These are phyloP conservation scores for Fusarium sp. DNA, from an alignment of 2,329 filamentous ascomycete genomes.

Conservation along the genomic window DNA sequence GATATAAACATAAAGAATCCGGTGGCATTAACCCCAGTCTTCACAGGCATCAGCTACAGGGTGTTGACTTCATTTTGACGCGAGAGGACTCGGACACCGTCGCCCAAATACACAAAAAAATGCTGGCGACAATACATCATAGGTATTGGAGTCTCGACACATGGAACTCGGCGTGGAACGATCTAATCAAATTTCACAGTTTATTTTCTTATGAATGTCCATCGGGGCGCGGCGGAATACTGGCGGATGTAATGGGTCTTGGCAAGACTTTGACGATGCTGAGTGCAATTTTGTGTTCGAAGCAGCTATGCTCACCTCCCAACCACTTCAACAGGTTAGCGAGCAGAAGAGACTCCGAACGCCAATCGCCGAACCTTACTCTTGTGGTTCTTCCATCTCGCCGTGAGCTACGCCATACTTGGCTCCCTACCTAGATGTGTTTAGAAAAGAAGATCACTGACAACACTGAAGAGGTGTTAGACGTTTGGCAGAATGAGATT, in stretches of 20 bases:
- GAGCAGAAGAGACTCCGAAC: fast-evolving
- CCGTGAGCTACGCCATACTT: neutral
- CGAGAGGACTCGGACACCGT: neutral
- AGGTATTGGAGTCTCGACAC: fast-evolving
- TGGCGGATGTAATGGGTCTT: slow-evolving; percentile 13
- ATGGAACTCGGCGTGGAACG: neutral
- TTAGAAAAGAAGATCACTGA: neutral
- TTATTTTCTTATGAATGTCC: fast-evolving
- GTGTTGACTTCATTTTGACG: neutral
- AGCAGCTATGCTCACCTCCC: fast-evolving
- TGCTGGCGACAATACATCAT: neutral
- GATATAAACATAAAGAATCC: too few species aligned
- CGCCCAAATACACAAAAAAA: neutral
- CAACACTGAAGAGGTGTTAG: slow-evolving; percentile 5
- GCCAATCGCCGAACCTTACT: fast-evolving
- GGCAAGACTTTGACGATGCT: slow-evolving; percentile 4
- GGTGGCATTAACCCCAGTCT: too few species aligned
- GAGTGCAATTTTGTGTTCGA: slow-evolving; percentile 7
- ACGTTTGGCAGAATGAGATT: slow-evolving; percentile 18
- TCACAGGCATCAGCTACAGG: neutral
- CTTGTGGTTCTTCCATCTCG: slow-evolving; percentile 8
- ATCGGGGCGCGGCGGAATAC: neutral
- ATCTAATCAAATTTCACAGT: neutral
- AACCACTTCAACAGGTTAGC: fast-evolving
- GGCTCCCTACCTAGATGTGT: neutral